Evolutionary conservation across 768 basidiomycete species (phyloP), one percentile per base, ranked within the genome.

Genomic region (Lactifluus pinguis): DNA sequence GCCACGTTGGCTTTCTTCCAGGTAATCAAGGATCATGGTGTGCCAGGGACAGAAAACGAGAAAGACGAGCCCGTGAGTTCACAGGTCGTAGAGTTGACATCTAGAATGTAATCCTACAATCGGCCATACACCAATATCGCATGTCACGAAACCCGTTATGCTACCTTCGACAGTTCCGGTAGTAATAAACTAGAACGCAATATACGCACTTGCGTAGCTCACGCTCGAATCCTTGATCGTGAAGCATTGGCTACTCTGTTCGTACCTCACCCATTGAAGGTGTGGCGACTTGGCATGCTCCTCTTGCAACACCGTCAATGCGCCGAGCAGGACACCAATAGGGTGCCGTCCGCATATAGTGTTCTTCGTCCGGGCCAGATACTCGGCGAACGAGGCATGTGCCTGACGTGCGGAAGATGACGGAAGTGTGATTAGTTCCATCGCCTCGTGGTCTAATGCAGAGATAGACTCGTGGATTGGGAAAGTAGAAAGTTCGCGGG

Each of bases 331-430:
- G 5, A 98, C 90, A 0, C 93, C 92, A 54, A 99, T 98, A 1
- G 97, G 93, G 68, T 98, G 94, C 42, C 97, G 79, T 3, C 97
- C 97, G 70, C 97, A 99, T 49, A 99, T 97, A 0, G 97, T 98
- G 74, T 99, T 99, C 74, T 86, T 83, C 38, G 92, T 95, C 60
- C 77, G 74, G 13, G 75, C 69, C 1, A 92, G 79, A 70, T 94
- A 93, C 6, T 76, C 74, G 1, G 82, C 76, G 68, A 94, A 95
- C 21, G 76, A 70, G 4, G 63, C 63, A 67, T 92, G 90, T 0
- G 86, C 82, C 30, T 76, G 72, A 8, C 70, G 71, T 0, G 82
- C 82, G 34, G 75, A 77, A n/a, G 72, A 72, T 3, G 82, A 77
- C 6, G 83, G 80, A 55, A 85, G 68, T 2, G 82, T 80, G 54